These are phyloP conservation scores for Lichtheimia corymbifera DNA, from an alignment of 371 early-diverging fungal species.

Conservation along the genomic window DNA sequence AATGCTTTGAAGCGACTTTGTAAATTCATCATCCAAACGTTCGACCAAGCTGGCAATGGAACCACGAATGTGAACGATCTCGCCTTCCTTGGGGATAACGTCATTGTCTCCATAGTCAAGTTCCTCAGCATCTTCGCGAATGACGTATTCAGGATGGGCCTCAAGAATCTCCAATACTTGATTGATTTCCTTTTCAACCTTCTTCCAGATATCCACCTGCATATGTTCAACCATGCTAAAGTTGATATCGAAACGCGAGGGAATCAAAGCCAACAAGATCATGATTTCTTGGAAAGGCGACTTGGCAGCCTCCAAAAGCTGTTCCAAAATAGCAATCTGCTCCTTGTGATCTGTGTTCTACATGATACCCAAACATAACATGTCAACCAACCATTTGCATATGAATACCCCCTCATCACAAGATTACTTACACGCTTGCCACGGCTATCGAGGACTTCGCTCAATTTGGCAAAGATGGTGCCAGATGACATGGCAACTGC, in stretches of 20 bases:
- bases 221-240: constrained; percentile 69
- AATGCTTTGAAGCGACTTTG: constrained; percentile 89
- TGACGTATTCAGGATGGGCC: constrained; percentile 55
- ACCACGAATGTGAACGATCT: constrained; percentile 73
- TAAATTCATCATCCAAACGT: constrained; percentile 96
- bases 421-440: constrained; percentile 81
- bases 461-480: constrained; percentile 79
- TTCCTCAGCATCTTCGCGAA: constrained; percentile 69
- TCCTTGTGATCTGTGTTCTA: constrained; percentile 88
- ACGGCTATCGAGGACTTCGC: constrained; percentile 81
- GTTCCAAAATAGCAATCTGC: constrained; percentile 71
- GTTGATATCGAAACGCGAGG: constrained; percentile 89
- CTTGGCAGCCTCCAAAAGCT: constrained; percentile 65
- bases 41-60: constrained; percentile 89
- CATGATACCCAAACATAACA: constrained; percentile 1
- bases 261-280: constrained; percentile 85
- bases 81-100: constrained; percentile 49
- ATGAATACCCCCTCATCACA: neutral
- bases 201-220: constrained; percentile 81
- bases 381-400: neutral
- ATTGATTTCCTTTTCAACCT: constrained; percentile 72
- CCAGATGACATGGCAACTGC: constrained; percentile 54
- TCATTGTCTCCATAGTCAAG: constrained; percentile 73
- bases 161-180: constrained; percentile 76
- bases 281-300: constrained; percentile 83